Percentiles rank a stretch among this genome's conserved stretches.
phyloP scores from a whole-genome alignment of 2,329 filamentous ascomycete genomes.

The Fusarium udum region DNA sequence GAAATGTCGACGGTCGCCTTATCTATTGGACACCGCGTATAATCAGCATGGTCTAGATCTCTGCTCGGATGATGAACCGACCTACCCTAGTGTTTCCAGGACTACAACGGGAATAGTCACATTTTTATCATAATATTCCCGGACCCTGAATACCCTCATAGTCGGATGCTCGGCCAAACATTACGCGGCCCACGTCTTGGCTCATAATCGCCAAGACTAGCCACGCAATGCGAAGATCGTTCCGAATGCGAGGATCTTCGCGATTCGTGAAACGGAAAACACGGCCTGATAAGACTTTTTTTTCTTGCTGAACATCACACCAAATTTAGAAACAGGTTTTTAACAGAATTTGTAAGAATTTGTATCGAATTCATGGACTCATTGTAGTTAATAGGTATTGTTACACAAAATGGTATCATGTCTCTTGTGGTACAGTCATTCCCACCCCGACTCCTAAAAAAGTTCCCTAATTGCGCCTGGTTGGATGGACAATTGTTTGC shows the following conservation, averaged over 20 bases:
- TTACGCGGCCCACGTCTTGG: constrained; percentile 22
- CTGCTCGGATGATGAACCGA: background rate
- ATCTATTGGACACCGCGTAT: background rate
- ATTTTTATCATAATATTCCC: background rate
- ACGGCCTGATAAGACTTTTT: background rate
- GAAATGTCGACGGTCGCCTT: background rate
- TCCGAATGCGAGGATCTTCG: background rate
- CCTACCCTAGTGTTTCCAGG: constrained; percentile 2
- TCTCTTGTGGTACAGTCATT: constrained; percentile 25
- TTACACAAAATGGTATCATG: constrained; percentile 30
- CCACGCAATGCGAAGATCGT: constrained; percentile 9
- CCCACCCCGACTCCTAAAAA: constrained; percentile 5
- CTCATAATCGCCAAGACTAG: constrained; percentile 21
- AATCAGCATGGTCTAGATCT: background rate
- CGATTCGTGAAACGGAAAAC: background rate
- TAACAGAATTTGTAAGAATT: background rate
- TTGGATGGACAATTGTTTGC: constrained; percentile 10
- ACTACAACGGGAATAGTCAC: background rate
- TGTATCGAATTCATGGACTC: constrained; percentile 35
- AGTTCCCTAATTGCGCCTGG: constrained; percentile 2
- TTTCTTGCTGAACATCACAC: background rate
- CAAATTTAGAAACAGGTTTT: constrained; percentile 10
- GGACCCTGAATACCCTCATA: background rate
- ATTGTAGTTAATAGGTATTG: constrained; percentile 25
- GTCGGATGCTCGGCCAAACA: constrained; percentile 25